Evolutionary conservation across 495 filamentous ascomycete genomes (phyloP).

Genomic region (Aspergillus carlsbadensis): DNA sequence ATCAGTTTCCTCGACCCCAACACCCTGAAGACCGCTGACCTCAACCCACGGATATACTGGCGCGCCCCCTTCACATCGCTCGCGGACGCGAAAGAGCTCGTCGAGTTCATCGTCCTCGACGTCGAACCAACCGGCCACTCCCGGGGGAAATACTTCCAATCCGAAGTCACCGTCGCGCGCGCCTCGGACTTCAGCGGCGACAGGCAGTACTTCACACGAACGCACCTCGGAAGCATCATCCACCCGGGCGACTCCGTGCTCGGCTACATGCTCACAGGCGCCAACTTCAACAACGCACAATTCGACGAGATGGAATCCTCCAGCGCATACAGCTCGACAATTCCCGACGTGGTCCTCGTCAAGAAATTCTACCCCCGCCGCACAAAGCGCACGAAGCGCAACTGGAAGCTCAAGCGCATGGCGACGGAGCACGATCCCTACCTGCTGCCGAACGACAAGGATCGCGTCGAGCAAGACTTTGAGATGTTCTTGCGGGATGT

Average conservation of each 20-base stretch:
- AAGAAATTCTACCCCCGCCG: conserved; percentile 93
- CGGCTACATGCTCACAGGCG: conserved; percentile 83
- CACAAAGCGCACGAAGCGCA: conserved; percentile 80
- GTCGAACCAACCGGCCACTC: conserved; percentile 75
- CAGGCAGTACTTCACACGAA: conserved; percentile 80
- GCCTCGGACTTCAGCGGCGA: conserved; percentile 88
- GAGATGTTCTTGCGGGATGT: conserved; percentile 97
- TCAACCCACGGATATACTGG: conserved; percentile 82
- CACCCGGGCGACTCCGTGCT: conserved; percentile 89
- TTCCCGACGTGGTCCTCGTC: conserved; percentile 91
- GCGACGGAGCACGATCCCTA: conserved; percentile 73
- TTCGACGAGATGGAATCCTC: conserved; percentile 77
- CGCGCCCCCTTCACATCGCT: conserved; percentile 78
- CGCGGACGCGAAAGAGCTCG: conserved; percentile 79
- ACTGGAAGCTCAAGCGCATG: conserved; percentile 95
- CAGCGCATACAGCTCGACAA: conserved; percentile 64
- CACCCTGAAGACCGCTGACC: conserved; percentile 86
- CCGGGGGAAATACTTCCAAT: conserved; percentile 79
- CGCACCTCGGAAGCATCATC: conserved; percentile 84
- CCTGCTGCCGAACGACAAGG: conserved; percentile 52
- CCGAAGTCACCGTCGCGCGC: conserved; percentile 83
- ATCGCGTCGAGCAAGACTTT: conserved; percentile 83
- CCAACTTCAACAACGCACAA: conserved; percentile 86
- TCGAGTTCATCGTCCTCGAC: conserved; percentile 93
- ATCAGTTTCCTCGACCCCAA: conserved; percentile 87